These are phyloP conservation scores for Venturia effusa DNA, from an alignment of 2,329 filamentous ascomycete genomes.

Conservation along the genomic window DNA sequence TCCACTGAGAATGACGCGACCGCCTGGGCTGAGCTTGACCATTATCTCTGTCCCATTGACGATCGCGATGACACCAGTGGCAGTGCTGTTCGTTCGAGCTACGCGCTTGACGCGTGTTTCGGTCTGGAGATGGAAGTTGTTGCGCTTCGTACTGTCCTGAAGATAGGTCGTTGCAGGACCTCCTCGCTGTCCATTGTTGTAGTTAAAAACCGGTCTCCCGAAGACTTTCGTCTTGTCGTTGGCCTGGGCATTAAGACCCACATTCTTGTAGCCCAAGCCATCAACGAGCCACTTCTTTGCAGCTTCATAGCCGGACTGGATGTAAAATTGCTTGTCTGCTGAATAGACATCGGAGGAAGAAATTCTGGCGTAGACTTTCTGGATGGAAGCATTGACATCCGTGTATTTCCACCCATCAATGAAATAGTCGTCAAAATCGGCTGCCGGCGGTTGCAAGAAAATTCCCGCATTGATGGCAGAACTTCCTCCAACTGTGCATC, in stretches of 20 bases:
- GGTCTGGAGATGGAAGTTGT: slow-evolving; percentile 35
- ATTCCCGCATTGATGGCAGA: slow-evolving; percentile 45
- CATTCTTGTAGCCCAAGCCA: slow-evolving; percentile 35
- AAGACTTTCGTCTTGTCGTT: slow-evolving; percentile 39
- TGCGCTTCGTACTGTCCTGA: slow-evolving; percentile 31
- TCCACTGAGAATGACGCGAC: slow-evolving; percentile 27
- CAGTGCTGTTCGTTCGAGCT: slow-evolving; percentile 28
- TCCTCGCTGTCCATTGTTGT: slow-evolving; percentile 38
- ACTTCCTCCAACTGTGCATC: slow-evolving; percentile 41
- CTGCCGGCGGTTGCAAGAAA: slow-evolving; percentile 42
- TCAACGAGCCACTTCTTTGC: slow-evolving; percentile 41
- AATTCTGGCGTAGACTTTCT: slow-evolving; percentile 34
- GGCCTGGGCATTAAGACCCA: slow-evolving; percentile 36
- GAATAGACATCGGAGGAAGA: slow-evolving; percentile 36
- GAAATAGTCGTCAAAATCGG: slow-evolving; percentile 42
- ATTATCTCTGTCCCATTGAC: slow-evolving; percentile 22
- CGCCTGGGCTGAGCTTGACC: slow-evolving; percentile 21
- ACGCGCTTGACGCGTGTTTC: slow-evolving; percentile 35
- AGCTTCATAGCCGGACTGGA: slow-evolving; percentile 37
- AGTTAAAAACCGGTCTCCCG: slow-evolving; percentile 38
- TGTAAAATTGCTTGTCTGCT: slow-evolving; percentile 33
- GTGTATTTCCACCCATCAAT: slow-evolving; percentile 40
- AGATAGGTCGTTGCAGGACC: slow-evolving; percentile 41
- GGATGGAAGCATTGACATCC: slow-evolving; percentile 37
- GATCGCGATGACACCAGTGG: slow-evolving; percentile 31